A percentile compares a stretch with the other conserved stretches of the same genome.
Evolutionary conservation across 169 alveolate genomes (phyloP).

Genomic region (Plasmodium cynomolgi): DNA sequence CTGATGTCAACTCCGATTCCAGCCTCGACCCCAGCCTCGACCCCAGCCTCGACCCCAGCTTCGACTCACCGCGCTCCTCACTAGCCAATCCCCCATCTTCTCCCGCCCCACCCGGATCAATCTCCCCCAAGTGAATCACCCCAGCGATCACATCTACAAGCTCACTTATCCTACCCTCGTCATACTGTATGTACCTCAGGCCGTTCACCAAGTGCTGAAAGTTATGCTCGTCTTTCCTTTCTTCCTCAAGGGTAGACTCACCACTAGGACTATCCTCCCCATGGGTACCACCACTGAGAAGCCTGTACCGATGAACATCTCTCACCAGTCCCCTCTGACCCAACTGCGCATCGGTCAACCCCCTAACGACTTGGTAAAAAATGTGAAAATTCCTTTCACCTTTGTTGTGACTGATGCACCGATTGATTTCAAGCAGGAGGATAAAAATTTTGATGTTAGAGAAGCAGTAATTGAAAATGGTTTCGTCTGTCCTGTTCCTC

Average conservation of each 20-base stretch:
- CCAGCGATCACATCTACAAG: conserved; percentile 51
- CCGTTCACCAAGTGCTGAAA: conserved; percentile 40
- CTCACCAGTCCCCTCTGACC: conserved; percentile 22
- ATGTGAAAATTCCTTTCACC: conserved; percentile 98
- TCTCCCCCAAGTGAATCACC: conserved; percentile 53
- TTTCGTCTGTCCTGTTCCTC: conserved; percentile 90
- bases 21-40: no score
- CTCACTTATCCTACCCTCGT: conserved; percentile 14
- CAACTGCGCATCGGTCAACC: conserved; percentile 71
- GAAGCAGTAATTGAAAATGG: conserved; percentile 89
- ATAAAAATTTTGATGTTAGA: conserved; percentile 34
- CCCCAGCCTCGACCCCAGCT: not conserved
- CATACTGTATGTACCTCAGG: conserved; percentile 54
- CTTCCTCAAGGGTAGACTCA: not conserved
- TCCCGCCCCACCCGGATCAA: not conserved
- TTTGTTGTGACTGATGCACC: conserved; percentile 90
- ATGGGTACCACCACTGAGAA: conserved; percentile 1
- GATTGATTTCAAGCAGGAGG: conserved; percentile 93
- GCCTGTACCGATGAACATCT: conserved; percentile 19
- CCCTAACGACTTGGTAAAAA: conserved; percentile 89
- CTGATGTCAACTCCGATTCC: no score
- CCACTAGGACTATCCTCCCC: not conserved
- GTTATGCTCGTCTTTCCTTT: conserved; percentile 24
- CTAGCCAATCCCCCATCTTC: not conserved
- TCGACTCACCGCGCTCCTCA: not conserved